phyloP scores from a whole-genome alignment of 225 moss, liverwort and hornwort genomes.

The Climacium dendroides region DNA sequence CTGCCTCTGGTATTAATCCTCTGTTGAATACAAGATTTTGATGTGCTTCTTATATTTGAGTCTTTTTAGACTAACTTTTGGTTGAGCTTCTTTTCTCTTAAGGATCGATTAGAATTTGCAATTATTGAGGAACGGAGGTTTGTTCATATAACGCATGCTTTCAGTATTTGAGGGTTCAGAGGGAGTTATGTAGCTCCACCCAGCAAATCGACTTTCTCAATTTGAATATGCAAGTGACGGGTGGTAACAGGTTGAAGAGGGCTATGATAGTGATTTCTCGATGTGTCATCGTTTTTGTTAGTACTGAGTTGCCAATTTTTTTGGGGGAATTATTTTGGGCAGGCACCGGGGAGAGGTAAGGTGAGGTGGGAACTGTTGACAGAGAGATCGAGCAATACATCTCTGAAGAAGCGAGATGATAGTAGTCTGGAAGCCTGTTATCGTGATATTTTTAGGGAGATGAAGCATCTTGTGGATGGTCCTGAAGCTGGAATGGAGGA shows the following conservation, averaged over 20 bases:
- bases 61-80: not conserved
- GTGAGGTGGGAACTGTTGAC: slow-evolving; percentile 57
- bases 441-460: slow-evolving; percentile 62
- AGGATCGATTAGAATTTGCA: not conserved
- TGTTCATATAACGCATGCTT: not conserved
- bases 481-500: slow-evolving; percentile 37
- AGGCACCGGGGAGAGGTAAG: slow-evolving; percentile 50
- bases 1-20: slow-evolving; percentile 37
- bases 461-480: slow-evolving; percentile 61
- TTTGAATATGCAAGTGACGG: not conserved
- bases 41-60: not conserved
- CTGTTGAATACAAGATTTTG: not conserved
- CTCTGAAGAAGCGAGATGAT: slow-evolving; percentile 65
- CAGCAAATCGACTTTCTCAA: not conserved
- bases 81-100: not conserved
- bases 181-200: not conserved
- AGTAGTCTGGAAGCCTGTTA: slow-evolving; percentile 65
- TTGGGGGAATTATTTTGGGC: not conserved
- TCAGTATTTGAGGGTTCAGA: not conserved
- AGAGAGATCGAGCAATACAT: slow-evolving; percentile 42
- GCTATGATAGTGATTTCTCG: not conserved
- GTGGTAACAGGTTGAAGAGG: not conserved
- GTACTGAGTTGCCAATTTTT: not conserved
- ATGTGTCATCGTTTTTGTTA: not conserved
- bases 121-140: not conserved